phyloP scores from a whole-genome alignment of 768 basidiomycete genomes.

The Trametes maxima region DNA sequence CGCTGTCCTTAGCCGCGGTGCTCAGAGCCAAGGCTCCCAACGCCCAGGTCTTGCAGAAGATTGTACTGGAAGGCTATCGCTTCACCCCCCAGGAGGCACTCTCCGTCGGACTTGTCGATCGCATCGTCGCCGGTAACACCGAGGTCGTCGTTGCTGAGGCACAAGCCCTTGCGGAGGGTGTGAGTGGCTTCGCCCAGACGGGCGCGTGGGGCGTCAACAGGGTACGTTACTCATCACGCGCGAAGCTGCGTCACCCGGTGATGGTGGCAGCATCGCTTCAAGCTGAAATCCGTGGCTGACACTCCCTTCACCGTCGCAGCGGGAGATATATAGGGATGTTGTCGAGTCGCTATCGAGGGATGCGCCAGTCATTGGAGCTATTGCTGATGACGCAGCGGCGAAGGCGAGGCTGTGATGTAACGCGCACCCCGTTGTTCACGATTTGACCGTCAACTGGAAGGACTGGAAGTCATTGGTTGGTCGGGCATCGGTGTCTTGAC shows the following conservation, averaged over 20 bases:
- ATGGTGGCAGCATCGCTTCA: not conserved
- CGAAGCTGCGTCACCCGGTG: not conserved
- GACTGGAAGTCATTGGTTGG: no score
- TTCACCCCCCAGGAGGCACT: conserved; percentile 76
- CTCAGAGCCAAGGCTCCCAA: conserved; percentile 66
- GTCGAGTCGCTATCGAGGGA: conserved; percentile 45
- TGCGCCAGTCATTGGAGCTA: conserved; percentile 36
- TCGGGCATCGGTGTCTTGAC: not conserved
- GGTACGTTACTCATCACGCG: conserved; percentile 37
- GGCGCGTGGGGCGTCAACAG: conserved; percentile 80
- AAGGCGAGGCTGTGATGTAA: conserved; percentile 43
- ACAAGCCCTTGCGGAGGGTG: conserved; percentile 56
- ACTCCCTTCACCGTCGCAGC: conserved; percentile 36
- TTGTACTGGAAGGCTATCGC: conserved; percentile 78
- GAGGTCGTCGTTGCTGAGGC: conserved; percentile 67
- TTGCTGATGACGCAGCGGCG: conserved; percentile 53
- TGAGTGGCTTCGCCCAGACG: conserved; percentile 51
- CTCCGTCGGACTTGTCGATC: conserved; percentile 67
- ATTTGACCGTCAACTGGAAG: no score
- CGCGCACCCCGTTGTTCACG: not conserved
- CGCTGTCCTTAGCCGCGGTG: conserved; percentile 67
- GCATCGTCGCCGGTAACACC: conserved; percentile 59
- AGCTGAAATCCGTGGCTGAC: not conserved
- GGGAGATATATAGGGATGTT: conserved; percentile 57
- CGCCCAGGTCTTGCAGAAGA: conserved; percentile 61